Evolutionary conservation across 2,329 filamentous ascomycete species (phyloP).

Genomic region (Aureobasidium sp.): DNA sequence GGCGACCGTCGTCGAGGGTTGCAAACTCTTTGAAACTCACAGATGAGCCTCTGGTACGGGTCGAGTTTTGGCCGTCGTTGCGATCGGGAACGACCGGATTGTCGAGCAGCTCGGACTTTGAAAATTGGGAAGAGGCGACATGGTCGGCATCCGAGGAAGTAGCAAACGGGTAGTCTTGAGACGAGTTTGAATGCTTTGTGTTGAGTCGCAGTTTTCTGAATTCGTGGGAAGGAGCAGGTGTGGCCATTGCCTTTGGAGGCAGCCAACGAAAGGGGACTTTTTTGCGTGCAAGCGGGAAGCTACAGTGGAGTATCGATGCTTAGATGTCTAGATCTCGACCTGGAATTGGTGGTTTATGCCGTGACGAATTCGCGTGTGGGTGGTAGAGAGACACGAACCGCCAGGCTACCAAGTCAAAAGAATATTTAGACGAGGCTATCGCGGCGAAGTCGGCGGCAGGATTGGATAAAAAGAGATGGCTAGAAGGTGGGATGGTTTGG

Average conservation of each 20-base stretch:
- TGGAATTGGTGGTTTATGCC: not conserved
- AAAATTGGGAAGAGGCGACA: conserved; percentile 6
- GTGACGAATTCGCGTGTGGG: not conserved
- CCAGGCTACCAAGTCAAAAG: not conserved
- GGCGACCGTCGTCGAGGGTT: conserved; percentile 31
- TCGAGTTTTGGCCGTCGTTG: not conserved
- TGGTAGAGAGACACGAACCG: not conserved
- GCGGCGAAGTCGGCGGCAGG: not conserved
- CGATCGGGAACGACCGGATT: not conserved
- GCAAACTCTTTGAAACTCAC: conserved; percentile 34
- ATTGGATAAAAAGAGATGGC: not conserved
- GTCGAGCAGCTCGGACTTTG: not conserved
- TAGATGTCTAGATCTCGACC: not conserved
- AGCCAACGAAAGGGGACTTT: not conserved
- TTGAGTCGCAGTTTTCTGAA: conserved; percentile 10
- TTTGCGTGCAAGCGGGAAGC: not conserved
- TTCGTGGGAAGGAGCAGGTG: not conserved
- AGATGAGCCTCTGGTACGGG: conserved; percentile 24
- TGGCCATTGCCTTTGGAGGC: conserved; percentile 5
- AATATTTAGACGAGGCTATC: not conserved
- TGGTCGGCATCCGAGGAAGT: conserved; percentile 1
- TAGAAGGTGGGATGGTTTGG: not conserved
- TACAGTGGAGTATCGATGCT: not conserved
- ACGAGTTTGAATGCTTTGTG: not conserved
- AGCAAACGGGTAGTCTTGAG: not conserved